Evolutionary conservation across 2,329 filamentous ascomycete species (phyloP), one percentile per base, ranked within the genome.

Genomic region (Ophiostoma himal-ulmi): DNA sequence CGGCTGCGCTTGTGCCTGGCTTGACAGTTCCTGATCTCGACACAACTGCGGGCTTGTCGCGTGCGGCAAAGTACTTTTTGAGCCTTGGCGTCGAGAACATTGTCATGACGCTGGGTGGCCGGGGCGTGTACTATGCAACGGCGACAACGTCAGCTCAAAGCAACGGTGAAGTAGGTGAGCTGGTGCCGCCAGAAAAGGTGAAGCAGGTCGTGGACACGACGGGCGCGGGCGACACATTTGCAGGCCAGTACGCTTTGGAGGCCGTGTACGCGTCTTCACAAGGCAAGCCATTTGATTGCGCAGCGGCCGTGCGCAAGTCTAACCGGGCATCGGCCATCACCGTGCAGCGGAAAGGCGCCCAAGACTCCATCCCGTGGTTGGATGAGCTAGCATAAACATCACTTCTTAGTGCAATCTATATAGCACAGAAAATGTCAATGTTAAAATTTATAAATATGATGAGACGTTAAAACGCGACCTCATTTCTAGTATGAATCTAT

Each of bases 161-260:
- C 30, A 57, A 34, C 13, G 65, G 72, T 3, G 79, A 78, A 34
- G 76, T 75, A 62, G 82, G 81, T 69, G 83, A 82, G 1, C 76
- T 88, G 73, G 79, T 93, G 5, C 78, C 81, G 2, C 92, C 91
- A 0, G 84, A 86, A 73, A 90, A 91, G 79, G 73, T 74, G 8
- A 90, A 92, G 4, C 80, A 78, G 26, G 94, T 98, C 1, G 88
- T 97, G 5, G 94, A 98, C 78, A 98, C 94, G 0, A 98, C 94
- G 8, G 94, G 91, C 1, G 95, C 95, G 5, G 94, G 94, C 0
- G 94, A 98, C 78, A 97, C 94, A 0, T 97, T 97, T 80, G 92
- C 96, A 5, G 94, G 95, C 1, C 91, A 88, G 30, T 96, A 97
- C 78, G 91, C 92, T 2, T 86, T 95, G 36, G 86, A 88, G 71